Evolutionary conservation across 257 asterid genomes (phyloP).

Genomic region (Solanum clarkiae): DNA sequence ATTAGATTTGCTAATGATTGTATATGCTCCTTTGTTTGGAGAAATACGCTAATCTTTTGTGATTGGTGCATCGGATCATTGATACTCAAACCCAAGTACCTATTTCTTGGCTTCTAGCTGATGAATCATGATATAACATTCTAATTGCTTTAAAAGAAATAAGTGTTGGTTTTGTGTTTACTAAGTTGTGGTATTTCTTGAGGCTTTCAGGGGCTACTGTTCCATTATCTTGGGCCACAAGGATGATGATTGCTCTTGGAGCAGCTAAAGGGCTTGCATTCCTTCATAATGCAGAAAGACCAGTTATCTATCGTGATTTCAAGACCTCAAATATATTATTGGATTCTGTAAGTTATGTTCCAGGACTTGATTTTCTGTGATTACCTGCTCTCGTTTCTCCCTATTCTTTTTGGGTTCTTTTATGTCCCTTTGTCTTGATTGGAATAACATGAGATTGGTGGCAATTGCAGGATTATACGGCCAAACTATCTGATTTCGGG

Average conservation of each 20-base stretch:
- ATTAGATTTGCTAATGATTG: not conserved
- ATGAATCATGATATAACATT: not conserved
- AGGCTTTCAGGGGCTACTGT: slow-evolving; percentile 78
- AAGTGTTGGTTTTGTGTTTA: slow-evolving; percentile 14
- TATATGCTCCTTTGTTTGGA: not conserved
- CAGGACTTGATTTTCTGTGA: not conserved
- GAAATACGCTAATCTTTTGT: not conserved
- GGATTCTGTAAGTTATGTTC: slow-evolving; percentile 63
- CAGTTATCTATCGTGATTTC: slow-evolving; percentile 95
- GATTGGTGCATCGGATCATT: not conserved
- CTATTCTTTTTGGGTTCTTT: not conserved
- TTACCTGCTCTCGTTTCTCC: not conserved
- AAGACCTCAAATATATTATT: slow-evolving; percentile 92
- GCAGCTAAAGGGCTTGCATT: slow-evolving; percentile 99
- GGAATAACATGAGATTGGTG: not conserved
- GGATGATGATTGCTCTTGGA: slow-evolving; percentile 99
- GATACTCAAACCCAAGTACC: not conserved
- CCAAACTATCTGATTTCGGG: slow-evolving; percentile 98
- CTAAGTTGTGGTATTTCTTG: slow-evolving; percentile 45
- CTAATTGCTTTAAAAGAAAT: not conserved
- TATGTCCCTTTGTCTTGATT: not conserved
- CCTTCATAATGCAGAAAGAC: slow-evolving; percentile 96
- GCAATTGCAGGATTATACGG: slow-evolving; percentile 73
- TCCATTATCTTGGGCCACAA: slow-evolving; percentile 84
- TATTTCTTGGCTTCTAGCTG: not conserved